Conservation (phyloP, 148 eudicot species). For the Beta vulgaris region DNA sequence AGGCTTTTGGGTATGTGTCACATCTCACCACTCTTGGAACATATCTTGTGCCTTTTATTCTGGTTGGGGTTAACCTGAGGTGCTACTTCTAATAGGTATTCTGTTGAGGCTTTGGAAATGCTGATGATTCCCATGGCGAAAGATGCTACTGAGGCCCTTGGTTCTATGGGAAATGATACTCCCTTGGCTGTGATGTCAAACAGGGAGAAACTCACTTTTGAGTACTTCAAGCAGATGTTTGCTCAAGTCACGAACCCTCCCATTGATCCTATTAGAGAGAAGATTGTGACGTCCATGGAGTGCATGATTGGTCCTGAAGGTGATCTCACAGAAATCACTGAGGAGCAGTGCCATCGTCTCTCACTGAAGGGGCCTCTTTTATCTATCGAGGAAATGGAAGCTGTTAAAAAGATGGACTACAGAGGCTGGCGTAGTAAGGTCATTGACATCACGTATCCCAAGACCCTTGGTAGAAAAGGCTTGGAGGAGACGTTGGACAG, state of each 20-base stretch:
- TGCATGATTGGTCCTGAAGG: conserved; percentile 99
- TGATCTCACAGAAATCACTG: conserved; percentile 95
- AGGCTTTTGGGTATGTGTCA: conserved; percentile 79
- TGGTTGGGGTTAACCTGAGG: background rate
- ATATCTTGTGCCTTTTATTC: background rate
- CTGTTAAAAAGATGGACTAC: conserved; percentile 87
- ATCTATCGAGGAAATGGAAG: conserved; percentile 85
- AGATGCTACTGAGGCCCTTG: conserved; percentile 94
- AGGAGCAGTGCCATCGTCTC: conserved; percentile 91
- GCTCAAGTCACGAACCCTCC: conserved; percentile 99
- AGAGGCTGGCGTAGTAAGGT: conserved; percentile 97
- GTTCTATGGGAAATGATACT: conserved; percentile 99
- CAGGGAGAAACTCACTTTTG: conserved; percentile 92
- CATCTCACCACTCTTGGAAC: background rate
- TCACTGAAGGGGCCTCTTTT: conserved; percentile 92
- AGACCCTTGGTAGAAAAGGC: conserved; percentile 69
- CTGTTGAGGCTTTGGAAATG: conserved; percentile 89
- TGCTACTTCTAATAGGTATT: conserved; percentile 52
- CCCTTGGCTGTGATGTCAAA: conserved; percentile 99
- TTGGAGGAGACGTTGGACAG: conserved; percentile 91
- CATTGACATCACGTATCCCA: conserved; percentile 82
- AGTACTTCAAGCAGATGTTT: conserved; percentile 98
- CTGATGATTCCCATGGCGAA: conserved; percentile 95
- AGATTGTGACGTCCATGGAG: conserved; percentile 96
- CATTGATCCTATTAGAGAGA: conserved; percentile 95